A percentile compares a stretch with the other conserved stretches of the same genome.
These are phyloP conservation scores for Mariannaea sp. DNA, from an alignment of 2,329 filamentous ascomycete species.

Conservation along the genomic window DNA sequence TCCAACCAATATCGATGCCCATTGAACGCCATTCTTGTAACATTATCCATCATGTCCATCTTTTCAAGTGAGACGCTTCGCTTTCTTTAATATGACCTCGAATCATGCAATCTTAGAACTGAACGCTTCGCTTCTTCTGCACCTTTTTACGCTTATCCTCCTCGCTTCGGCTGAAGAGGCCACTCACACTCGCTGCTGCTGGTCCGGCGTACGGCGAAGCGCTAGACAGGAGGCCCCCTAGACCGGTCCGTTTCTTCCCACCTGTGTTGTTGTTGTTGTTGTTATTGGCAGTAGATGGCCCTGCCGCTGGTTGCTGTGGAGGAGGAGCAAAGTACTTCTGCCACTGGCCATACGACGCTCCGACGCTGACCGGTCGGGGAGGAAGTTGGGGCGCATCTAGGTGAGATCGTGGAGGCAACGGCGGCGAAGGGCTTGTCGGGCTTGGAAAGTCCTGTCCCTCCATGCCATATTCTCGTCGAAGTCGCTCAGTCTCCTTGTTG, in stretches of 20 bases:
- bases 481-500: conserved; percentile 81
- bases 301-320: conserved; percentile 27
- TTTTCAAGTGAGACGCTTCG: too few species aligned
- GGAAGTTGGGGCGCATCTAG: conserved; percentile 40
- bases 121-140: conserved; percentile 55
- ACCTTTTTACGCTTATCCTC: conserved; percentile 49
- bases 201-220: conserved; percentile 43
- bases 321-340: conserved; percentile 33
- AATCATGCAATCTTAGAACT: conserved; percentile 44
- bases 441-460: conserved; percentile 48
- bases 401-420: conserved; percentile 42
- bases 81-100: too few species aligned
- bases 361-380: conserved; percentile 55
- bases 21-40: conserved; percentile 18
- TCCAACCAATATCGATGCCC: neutral
- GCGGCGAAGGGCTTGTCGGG: conserved; percentile 33
- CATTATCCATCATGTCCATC: too few species aligned
- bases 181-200: conserved; percentile 52
- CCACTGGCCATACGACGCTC: conserved; percentile 40
- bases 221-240: conserved; percentile 40
- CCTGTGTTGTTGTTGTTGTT: conserved; percentile 21
- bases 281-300: too few species aligned
- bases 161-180: conserved; percentile 48
- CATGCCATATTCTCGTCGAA: conserved; percentile 71
- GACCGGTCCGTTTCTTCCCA: conserved; percentile 35